Evolutionary conservation across 2,329 filamentous ascomycete genomes (phyloP), one percentile per base, ranked within the genome.

Genomic region (Diaporthe citrichinensis): DNA sequence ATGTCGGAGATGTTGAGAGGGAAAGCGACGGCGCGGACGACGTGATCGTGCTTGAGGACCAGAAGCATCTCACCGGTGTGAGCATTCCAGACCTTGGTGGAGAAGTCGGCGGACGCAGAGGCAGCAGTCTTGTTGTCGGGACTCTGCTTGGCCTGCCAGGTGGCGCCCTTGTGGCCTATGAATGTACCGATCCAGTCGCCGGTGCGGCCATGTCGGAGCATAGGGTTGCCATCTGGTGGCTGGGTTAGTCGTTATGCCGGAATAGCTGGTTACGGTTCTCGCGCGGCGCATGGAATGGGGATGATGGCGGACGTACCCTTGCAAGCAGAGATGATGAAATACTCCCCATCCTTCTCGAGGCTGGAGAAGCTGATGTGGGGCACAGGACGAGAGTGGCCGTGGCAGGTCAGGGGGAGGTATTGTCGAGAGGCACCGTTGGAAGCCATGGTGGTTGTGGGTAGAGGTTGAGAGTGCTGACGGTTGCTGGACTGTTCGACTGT

Each of bases 121-220:
- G 96, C 97, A 74, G 97, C 96, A 65, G 95, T 93, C 36, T 92
- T 92, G 57, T 95, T 95, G 85, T 98, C 95, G 28, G 94, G 92
- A 72, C 95, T 98, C 49, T 99, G 89, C 80, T 96, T 92, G 72
- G 96, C 95, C 86, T 98, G 96, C 95, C 97, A 99, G 76, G 98
- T 96, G 51, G 97, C 97, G 78, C 97, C 97, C 86, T 99, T 98
- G 88, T 99, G 97, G 55, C 97, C 97, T 81, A 99, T 93, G 83
- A 98, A 98, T 51, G 97, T 98, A 67, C 97, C 97, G 80, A 98
- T 98, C 94, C 96, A 98, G 84, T 98, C 96, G 76, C 97, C 97
- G 65, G 96, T 99, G 77, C 97, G 91, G 78, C 97, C 97, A 86
- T 98, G 95, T 79, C 97, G 94, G 80, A 99, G 93, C 96, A 98